These are phyloP conservation scores for Euphorbia schlechtendalii DNA, from an alignment of 441 rosid genomes.

Conservation along the genomic window DNA sequence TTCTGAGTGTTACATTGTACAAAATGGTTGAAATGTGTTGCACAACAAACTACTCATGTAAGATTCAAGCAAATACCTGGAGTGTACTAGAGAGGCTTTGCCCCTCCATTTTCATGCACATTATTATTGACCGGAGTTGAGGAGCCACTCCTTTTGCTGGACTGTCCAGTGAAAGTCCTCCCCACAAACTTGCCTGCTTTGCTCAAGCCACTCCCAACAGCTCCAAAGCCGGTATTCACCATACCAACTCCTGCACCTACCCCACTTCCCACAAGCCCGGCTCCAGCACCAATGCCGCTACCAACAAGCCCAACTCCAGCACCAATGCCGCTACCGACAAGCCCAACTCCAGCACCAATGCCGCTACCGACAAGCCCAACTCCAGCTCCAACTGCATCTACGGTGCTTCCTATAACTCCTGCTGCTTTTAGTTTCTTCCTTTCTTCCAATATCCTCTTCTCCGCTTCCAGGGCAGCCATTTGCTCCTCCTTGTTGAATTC, in stretches of 20 bases:
- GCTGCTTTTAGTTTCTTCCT: constrained; percentile 88
- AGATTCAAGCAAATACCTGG: constrained; percentile 11
- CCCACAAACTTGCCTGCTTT: constrained; percentile 94
- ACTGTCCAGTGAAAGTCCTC: constrained; percentile 76
- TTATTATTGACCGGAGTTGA: constrained; percentile 55
- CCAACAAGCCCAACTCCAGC: constrained; percentile 52
- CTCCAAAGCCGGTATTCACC: constrained; percentile 68
- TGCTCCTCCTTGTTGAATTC: constrained; percentile 80
- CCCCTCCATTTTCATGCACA: constrained; percentile 55
- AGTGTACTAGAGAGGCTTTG: constrained; percentile 29
- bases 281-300: constrained; percentile 56
- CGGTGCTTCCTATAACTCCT: constrained; percentile 84
- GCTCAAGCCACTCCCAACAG: constrained; percentile 73
- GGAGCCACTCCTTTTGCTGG: constrained; percentile 57
- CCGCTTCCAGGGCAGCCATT: constrained; percentile 69
- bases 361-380: too few species aligned
- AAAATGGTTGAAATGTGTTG: too few species aligned
- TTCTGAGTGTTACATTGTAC: too few species aligned
- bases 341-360: constrained; percentile 59
- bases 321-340: constrained; percentile 47
- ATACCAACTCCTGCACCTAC: constrained; percentile 65
- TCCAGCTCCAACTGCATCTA: constrained; percentile 82
- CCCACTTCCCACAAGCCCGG: constrained; percentile 55
- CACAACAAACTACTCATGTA: background rate
- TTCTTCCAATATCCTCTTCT: constrained; percentile 72